Conservation (phyloP, 805 yeast genomes). For the Myxozyma lipomycoides region DNA sequence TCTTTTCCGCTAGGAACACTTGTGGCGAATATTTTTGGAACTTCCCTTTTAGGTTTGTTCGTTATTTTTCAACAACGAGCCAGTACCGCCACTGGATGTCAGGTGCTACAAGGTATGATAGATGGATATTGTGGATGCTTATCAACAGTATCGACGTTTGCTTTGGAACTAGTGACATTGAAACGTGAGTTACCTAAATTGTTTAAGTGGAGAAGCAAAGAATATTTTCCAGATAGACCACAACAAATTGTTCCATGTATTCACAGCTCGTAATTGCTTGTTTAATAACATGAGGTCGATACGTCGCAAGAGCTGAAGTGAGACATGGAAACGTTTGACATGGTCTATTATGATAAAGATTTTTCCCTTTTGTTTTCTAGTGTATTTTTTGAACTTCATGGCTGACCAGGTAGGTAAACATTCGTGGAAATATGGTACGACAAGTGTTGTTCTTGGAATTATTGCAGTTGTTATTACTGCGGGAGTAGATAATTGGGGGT, state of each 20-base stretch:
- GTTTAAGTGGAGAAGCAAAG: neutral
- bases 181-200: slow-evolving; percentile 1
- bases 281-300: neutral
- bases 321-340: too few relatives aligned
- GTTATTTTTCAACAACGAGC: slow-evolving; percentile 16
- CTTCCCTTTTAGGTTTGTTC: slow-evolving; percentile 21
- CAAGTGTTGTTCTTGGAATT: slow-evolving; percentile 14
- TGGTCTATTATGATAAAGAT: neutral
- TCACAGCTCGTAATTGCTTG: neutral
- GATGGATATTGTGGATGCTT: slow-evolving; percentile 31
- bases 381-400: neutral
- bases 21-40: slow-evolving; percentile 29
- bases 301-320: neutral
- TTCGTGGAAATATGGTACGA: slow-evolving; percentile 20
- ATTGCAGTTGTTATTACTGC: slow-evolving; percentile 15
- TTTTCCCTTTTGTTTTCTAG: neutral
- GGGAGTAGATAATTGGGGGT: slow-evolving; percentile 12
- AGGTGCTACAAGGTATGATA: slow-evolving; percentile 25
- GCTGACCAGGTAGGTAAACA: neutral
- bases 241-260: too few relatives aligned
- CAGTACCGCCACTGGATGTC: slow-evolving; percentile 12
- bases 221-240: too few relatives aligned
- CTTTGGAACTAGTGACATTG: slow-evolving; percentile 23
- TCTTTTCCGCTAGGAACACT: slow-evolving; percentile 31
- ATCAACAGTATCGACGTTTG: slow-evolving; percentile 31